Percentiles rank a stretch among this genome's conserved stretches.
Evolutionary conservation across 495 filamentous ascomycete species (phyloP).

Genomic region (Daldinia grandis): DNA sequence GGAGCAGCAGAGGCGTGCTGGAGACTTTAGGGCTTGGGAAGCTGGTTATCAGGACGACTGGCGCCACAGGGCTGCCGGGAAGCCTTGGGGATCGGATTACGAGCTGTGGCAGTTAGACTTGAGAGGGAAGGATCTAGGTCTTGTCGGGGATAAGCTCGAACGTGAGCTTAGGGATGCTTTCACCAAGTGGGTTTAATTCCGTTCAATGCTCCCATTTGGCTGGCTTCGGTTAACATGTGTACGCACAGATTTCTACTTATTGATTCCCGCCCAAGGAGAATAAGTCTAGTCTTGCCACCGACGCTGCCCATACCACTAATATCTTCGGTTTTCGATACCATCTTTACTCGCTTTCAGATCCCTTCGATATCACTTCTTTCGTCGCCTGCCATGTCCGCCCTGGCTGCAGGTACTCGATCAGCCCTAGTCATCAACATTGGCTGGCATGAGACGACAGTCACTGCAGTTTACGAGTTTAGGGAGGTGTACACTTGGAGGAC

Average conservation of each 20-base stretch:
- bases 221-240: conserved; percentile 20
- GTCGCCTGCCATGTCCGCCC: conserved; percentile 72
- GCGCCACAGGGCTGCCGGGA: conserved; percentile 52
- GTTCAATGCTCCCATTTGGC: neutral
- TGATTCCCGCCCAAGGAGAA: conserved; percentile 75
- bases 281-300: conserved; percentile 78
- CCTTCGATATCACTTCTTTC: conserved; percentile 85
- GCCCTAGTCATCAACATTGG: conserved; percentile 87
- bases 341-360: conserved; percentile 82
- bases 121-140: conserved; percentile 72
- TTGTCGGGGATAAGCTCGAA: conserved; percentile 90
- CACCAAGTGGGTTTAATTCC: conserved; percentile 63
- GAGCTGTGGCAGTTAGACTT: conserved; percentile 87
- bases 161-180: conserved; percentile 83
- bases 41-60: conserved; percentile 59
- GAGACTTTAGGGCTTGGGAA: conserved; percentile 81
- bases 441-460: conserved; percentile 87
- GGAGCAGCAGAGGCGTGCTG: conserved; percentile 75
- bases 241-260: conserved; percentile 73
- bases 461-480: conserved; percentile 86
- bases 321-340: conserved; percentile 72
- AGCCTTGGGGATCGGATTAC: conserved; percentile 73
- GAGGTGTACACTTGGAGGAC: conserved; percentile 74
- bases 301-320: conserved; percentile 80
- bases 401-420: conserved; percentile 81